A percentile compares a stretch with the other conserved stretches of the same genome.
Evolutionary conservation across 2,329 filamentous ascomycete species (phyloP).

Genomic region (Phialophora tarda): DNA sequence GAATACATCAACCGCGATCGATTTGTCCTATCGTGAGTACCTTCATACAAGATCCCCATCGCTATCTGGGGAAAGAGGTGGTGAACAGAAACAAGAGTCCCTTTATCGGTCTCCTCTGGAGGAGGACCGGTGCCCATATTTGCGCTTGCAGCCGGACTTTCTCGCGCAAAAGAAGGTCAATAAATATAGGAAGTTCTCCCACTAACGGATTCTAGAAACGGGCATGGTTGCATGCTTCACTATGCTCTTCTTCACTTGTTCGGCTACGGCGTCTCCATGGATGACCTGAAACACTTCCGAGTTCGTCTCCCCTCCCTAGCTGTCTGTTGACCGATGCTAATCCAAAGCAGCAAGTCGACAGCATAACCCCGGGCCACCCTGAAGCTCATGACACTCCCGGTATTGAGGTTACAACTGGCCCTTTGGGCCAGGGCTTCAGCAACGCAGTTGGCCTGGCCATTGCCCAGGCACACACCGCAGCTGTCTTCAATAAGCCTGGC

Average conservation of each 20-base stretch:
- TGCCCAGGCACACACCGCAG: constrained; percentile 88
- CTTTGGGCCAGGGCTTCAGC: constrained; percentile 94
- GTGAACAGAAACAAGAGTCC: neutral
- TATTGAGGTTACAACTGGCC: constrained; percentile 96
- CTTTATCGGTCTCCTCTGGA: neutral
- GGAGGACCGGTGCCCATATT: neutral
- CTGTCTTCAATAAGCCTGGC: constrained; percentile 94
- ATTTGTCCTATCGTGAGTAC: constrained; percentile 95
- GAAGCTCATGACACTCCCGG: constrained; percentile 96
- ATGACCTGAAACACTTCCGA: constrained; percentile 96
- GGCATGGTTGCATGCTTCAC: constrained; percentile 98
- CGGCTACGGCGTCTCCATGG: constrained; percentile 82
- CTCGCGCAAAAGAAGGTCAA: neutral
- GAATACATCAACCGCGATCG: constrained; percentile 96
- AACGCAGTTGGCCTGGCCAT: constrained; percentile 98
- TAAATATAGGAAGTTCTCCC: neutral
- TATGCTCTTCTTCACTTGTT: constrained; percentile 97
- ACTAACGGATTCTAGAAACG: constrained; percentile 69
- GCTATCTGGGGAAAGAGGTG: neutral
- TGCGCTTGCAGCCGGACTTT: neutral
- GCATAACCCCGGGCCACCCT: constrained; percentile 93
- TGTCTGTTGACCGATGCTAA: constrained; percentile 48
- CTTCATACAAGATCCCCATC: neutral
- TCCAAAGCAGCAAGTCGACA: constrained; percentile 65
- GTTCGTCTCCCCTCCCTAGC: constrained; percentile 65